Conservation (phyloP, 2,329 filamentous ascomycete genomes). For the Didymella arachidicola region DNA sequence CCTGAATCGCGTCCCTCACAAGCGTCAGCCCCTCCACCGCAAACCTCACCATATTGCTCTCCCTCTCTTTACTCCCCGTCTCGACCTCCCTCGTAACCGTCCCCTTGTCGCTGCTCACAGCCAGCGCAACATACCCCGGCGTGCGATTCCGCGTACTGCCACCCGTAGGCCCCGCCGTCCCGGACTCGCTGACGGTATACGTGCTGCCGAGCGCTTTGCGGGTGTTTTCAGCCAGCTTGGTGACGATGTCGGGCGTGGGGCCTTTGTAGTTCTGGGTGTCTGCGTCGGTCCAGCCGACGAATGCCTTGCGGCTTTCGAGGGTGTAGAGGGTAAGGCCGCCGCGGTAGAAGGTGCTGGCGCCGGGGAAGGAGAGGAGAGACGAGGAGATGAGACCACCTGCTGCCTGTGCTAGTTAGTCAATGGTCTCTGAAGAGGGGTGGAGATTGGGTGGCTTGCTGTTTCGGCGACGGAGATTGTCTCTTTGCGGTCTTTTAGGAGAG, state of each 20-base stretch:
- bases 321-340: conserved; percentile 71
- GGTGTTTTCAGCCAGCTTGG: conserved; percentile 64
- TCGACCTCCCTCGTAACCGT: conserved; percentile 63
- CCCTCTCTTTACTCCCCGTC: conserved; percentile 63
- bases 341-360: conserved; percentile 66
- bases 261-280: conserved; percentile 63
- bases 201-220: conserved; percentile 63
- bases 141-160: conserved; percentile 64
- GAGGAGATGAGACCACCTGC: conserved; percentile 69
- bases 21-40: conserved; percentile 65
- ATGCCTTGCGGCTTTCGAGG: conserved; percentile 64
- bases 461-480: conserved; percentile 69
- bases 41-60: conserved; percentile 70
- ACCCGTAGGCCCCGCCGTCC: conserved; percentile 69
- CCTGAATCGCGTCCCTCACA: conserved; percentile 64
- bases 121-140: conserved; percentile 70
- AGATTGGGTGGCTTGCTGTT: conserved; percentile 63
- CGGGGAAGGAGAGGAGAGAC: conserved; percentile 64
- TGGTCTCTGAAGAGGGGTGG: background rate
- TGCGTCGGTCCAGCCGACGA: conserved; percentile 67
- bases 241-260: conserved; percentile 66
- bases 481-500: conserved; percentile 62
- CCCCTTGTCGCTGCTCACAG: conserved; percentile 63
- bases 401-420: conserved; percentile 53
- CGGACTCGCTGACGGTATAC: conserved; percentile 66